Evolutionary conservation across 345 rosid species (phyloP).

Genomic region (Combretum micranthum): DNA sequence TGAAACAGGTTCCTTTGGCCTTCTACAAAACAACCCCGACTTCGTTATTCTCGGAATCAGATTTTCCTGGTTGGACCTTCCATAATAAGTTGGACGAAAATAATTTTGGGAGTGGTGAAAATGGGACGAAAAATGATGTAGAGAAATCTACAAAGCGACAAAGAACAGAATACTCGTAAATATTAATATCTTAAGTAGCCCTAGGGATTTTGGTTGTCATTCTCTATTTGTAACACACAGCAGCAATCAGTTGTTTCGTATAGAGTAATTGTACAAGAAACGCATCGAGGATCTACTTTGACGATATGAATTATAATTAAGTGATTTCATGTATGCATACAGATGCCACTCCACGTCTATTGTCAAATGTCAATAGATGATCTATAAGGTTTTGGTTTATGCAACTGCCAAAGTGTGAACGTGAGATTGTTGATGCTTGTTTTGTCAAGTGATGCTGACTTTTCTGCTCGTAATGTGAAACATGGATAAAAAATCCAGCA

Average conservation of each 20-base stretch:
- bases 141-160: conserved; percentile 24
- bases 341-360: too few species aligned
- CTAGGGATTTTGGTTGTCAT: background rate
- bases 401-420: too few species aligned
- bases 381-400: too few species aligned
- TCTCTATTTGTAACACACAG: background rate
- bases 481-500: too few species aligned
- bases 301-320: background rate
- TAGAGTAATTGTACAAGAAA: background rate
- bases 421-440: too few species aligned
- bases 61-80: conserved; percentile 83
- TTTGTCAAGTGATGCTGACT: too few species aligned
- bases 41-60: conserved; percentile 60
- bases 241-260: background rate
- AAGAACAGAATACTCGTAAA: conserved; percentile 26
- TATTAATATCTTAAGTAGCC: background rate
- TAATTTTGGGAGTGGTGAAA: background rate
- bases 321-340: too few species aligned
- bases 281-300: background rate
- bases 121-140: conserved; percentile 10
- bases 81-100: conserved; percentile 13
- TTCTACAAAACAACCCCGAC: conserved; percentile 58
- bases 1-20: conserved; percentile 88
- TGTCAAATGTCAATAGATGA: too few species aligned
- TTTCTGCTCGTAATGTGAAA: too few species aligned